Evolutionary conservation across 768 basidiomycete genomes (phyloP).

Genomic region (Suillus discolor): DNA sequence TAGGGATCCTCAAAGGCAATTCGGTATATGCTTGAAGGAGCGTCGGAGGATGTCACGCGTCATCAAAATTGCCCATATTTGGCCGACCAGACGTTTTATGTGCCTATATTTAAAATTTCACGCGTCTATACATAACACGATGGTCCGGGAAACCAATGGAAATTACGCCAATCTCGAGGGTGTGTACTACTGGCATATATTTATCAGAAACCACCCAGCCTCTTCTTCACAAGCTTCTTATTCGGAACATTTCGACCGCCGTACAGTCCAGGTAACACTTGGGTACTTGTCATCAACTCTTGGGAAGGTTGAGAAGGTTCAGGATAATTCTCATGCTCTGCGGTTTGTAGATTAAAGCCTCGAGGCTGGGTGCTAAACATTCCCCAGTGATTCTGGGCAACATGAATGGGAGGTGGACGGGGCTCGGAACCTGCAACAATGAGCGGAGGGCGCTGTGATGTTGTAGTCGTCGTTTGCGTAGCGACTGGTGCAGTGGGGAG

Average conservation of each 20-base stretch:
- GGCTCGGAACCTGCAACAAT: constrained; percentile 36
- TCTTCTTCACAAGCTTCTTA: constrained; percentile 64
- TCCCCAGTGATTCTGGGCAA: constrained; percentile 9
- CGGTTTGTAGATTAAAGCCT: constrained; percentile 13
- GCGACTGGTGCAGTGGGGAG: constrained; percentile 1
- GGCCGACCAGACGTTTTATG: background rate
- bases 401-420: constrained; percentile 21
- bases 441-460: constrained; percentile 40
- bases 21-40: background rate
- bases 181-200: constrained; percentile 15
- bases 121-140: background rate
- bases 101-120: background rate
- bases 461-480: constrained; percentile 25
- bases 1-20: background rate
- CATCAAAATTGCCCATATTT: constrained; percentile 8
- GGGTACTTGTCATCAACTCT: constrained; percentile 61
- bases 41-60: constrained; percentile 6
- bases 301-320: constrained; percentile 35
- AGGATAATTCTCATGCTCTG: constrained; percentile 16
- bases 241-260: constrained; percentile 55
- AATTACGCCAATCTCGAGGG: background rate
- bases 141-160: background rate
- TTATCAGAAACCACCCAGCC: constrained; percentile 72
- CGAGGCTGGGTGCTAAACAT: constrained; percentile 12
- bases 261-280: constrained; percentile 69